Base-by-base conservation (phyloP, 768 basidiomycete species). In the Kockovaella imperatae region DNA sequence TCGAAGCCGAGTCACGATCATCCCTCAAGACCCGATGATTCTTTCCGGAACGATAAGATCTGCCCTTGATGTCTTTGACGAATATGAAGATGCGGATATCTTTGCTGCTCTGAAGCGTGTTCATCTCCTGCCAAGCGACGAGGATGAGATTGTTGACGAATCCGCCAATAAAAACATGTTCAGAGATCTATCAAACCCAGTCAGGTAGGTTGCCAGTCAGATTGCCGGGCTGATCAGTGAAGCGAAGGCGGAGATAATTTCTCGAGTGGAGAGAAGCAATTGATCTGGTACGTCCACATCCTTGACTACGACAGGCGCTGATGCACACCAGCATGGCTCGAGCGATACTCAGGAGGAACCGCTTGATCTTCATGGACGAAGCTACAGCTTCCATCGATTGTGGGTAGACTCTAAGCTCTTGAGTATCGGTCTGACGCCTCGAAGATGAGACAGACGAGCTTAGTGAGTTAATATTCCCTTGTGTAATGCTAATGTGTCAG, bases 221-320 rank as follows among this genome's bases (percentile, higher is more conserved):
- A 23, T 25, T 6, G 40, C 11, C 23, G 24, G 5, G 23, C 40
- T 42, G 40, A 42, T 6, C 40, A 32, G 20, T 28, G 21, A 13
- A 56, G 54, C 28, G 87, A 90, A 72, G 85, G 84, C 1, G 86
- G 86, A 15, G 88, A 91, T 17, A 91, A 89, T 73, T 89, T 90
- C 67, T 87, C 84, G 0, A 62, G 57, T 45, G 64, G 60, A 26
- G 83, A 87, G 72, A 87, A 86, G 60, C 86, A 88, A 68, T 69
- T 88, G n/a, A 74, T 88, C 6, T 87, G 70, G 65, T 69, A 35
- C 14, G 63, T 47, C 8, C 3, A 18, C 20, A n/a, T 3, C 24
- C 23, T 5, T 35, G 32, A 26, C 17, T 26, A 7, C 14, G 26
- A 45, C 43, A n/a, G 8, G 18, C 23, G 8, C 8, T 35, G 45